These are phyloP conservation scores for Wickerhamomyces alni DNA, from an alignment of 805 yeast genomes.

Conservation along the genomic window DNA sequence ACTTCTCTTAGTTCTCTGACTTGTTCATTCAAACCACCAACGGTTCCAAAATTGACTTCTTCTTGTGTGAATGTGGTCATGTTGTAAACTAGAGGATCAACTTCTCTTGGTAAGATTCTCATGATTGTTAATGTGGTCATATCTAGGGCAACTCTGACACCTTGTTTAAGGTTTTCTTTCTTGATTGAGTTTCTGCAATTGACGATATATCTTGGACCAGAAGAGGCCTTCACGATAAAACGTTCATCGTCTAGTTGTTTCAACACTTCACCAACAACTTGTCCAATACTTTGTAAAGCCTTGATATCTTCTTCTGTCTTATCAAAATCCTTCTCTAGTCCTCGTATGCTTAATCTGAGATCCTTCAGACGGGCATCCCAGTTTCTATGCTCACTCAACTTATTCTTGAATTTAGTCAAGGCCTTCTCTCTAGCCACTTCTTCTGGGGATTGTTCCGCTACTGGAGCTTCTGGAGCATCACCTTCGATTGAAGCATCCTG, in stretches of 20 bases:
- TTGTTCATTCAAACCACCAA: constrained; percentile 95
- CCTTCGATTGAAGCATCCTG: constrained; percentile 8
- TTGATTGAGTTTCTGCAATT: constrained; percentile 94
- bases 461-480: constrained; percentile 19
- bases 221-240: constrained; percentile 91
- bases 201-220: constrained; percentile 96
- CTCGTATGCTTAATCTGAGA: constrained; percentile 76
- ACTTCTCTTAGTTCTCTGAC: constrained; percentile 96
- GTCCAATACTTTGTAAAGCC: constrained; percentile 96
- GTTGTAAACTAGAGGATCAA: constrained; percentile 95
- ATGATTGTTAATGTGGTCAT: constrained; percentile 96
- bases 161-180: constrained; percentile 77
- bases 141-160: constrained; percentile 93
- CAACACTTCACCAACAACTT: constrained; percentile 92
- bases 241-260: constrained; percentile 93
- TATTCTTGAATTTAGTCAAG: constrained; percentile 70
- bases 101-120: constrained; percentile 96
- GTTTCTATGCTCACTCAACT: constrained; percentile 86
- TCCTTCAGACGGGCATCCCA: constrained; percentile 90
- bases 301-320: constrained; percentile 96
- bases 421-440: constrained; percentile 78
- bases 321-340: constrained; percentile 73
- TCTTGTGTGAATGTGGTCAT: constrained; percentile 99
- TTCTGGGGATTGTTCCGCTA: constrained; percentile 29
- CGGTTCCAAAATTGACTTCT: constrained; percentile 87